These are phyloP conservation scores for Rhizophagus clarus DNA, from an alignment of 192 early-diverging fungal genomes.

Conservation along the genomic window DNA sequence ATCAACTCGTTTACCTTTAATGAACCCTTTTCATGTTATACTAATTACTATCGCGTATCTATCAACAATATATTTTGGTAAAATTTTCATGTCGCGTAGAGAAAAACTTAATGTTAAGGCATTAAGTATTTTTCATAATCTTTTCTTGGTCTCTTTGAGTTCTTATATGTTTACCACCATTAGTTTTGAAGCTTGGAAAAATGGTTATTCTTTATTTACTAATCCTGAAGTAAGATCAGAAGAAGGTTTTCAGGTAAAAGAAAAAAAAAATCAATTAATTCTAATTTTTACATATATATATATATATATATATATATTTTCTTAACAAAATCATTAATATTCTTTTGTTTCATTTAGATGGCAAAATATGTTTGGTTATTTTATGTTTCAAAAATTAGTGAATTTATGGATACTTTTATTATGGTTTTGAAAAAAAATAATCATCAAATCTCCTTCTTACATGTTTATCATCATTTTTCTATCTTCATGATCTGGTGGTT, in stretches of 20 bases:
- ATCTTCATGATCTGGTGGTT: slow-evolving; percentile 68
- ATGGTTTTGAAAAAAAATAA: slow-evolving; percentile 73
- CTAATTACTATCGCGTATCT: slow-evolving; percentile 54
- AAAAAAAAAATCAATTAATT: neutral
- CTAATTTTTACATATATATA: neutral
- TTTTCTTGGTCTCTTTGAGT: slow-evolving; percentile 54
- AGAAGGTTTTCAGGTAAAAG: slow-evolving; percentile 47
- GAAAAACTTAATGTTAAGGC: slow-evolving; percentile 51
- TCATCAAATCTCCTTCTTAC: slow-evolving; percentile 66
- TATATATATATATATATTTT: neutral
- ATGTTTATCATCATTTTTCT: slow-evolving; percentile 68
- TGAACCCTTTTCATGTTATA: slow-evolving; percentile 65
- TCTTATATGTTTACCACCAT: slow-evolving; percentile 58
- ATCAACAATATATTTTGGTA: slow-evolving; percentile 49
- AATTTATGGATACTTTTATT: slow-evolving; percentile 68
- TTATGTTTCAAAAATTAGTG: slow-evolving; percentile 63
- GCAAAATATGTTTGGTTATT: slow-evolving; percentile 67
- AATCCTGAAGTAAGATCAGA: slow-evolving; percentile 53
- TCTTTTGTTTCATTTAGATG: slow-evolving; percentile 45
- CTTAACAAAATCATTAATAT: neutral
- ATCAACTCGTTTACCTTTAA: slow-evolving; percentile 51
- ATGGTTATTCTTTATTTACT: slow-evolving; percentile 52
- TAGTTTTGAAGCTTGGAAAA: slow-evolving; percentile 48
- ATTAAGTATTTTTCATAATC: slow-evolving; percentile 58
- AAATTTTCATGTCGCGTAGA: slow-evolving; percentile 51